A percentile compares a stretch with the other conserved stretches of the same genome.
Conservation (phyloP, 805 yeast genomes). For the Yarrowia phangngaensis region DNA sequence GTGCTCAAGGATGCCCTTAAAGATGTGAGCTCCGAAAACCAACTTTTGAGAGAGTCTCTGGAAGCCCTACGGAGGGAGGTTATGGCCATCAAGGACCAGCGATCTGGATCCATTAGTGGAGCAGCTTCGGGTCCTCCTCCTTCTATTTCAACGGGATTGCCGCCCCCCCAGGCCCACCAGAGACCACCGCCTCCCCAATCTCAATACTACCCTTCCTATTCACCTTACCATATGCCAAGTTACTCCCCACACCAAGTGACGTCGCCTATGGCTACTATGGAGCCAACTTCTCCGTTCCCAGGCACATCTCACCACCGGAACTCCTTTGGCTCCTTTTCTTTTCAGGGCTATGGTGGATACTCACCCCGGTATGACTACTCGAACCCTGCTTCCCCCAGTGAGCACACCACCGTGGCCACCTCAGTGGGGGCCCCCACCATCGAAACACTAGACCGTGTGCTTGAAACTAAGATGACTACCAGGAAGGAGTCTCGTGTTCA, state of each 20-base stretch:
- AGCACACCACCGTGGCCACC: conserved; percentile 27
- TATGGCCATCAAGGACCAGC: conserved; percentile 17
- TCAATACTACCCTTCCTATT: conserved; percentile 32
- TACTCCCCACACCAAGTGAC: conserved; percentile 39
- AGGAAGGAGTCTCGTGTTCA: not conserved
- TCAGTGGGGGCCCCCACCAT: conserved; percentile 30
- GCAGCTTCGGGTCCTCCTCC: not conserved
- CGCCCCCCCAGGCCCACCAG: not conserved
- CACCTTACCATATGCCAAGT: conserved; percentile 16
- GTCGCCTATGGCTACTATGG: conserved; percentile 40
- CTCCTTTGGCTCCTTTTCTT: conserved; percentile 17
- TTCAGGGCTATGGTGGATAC: conserved; percentile 22
- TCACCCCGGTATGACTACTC: conserved; percentile 17
- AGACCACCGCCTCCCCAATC: conserved; percentile 1
- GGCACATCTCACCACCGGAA: conserved; percentile 1
- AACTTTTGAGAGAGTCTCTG: conserved; percentile 37
- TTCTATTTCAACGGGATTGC: not conserved
- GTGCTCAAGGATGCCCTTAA: conserved; percentile 30
- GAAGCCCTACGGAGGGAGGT: conserved; percentile 33
- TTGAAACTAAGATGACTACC: conserved; percentile 33
- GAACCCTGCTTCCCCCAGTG: conserved; percentile 23
- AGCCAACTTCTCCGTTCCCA: conserved; percentile 13
- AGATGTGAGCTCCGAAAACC: conserved; percentile 40
- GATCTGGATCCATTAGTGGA: not conserved
- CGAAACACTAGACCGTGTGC: conserved; percentile 39